phyloP scores from a whole-genome alignment of 768 basidiomycete species.

The Leucosporidium yakuticum region DNA sequence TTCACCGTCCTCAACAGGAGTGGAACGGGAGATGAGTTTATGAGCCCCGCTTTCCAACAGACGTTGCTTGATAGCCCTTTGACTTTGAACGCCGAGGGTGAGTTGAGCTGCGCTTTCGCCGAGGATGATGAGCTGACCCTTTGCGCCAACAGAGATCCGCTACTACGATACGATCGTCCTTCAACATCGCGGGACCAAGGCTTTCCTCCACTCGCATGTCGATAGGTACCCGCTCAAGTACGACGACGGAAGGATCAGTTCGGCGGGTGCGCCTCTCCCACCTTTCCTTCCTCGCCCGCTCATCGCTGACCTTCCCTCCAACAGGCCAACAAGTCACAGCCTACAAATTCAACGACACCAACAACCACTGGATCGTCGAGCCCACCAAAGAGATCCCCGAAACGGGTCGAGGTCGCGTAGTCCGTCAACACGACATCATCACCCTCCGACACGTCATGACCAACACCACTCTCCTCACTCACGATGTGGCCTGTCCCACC shows the following conservation, averaged over 20 bases:
- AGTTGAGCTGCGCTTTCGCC: conserved; percentile 27
- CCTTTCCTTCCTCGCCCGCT: neutral
- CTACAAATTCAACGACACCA: conserved; percentile 86
- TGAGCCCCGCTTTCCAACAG: conserved; percentile 98
- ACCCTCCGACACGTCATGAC: conserved; percentile 85
- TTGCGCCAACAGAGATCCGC: conserved; percentile 63
- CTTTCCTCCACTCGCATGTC: conserved; percentile 84
- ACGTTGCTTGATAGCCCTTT: conserved; percentile 87
- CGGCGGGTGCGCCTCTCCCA: neutral
- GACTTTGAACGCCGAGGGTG: conserved; percentile 84
- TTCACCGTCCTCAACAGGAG: conserved; percentile 80
- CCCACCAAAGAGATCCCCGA: conserved; percentile 94
- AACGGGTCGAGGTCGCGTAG: conserved; percentile 83
- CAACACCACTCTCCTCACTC: conserved; percentile 74
- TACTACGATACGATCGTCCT: conserved; percentile 85
- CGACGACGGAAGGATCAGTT: conserved; percentile 89
- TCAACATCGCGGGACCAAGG: conserved; percentile 87
- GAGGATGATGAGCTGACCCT: neutral
- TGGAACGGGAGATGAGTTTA: conserved; percentile 89
- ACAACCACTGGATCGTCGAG: conserved; percentile 92
- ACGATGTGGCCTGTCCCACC: conserved; percentile 93
- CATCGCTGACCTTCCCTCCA: neutral
- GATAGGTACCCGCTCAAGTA: conserved; percentile 89
- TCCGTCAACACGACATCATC: conserved; percentile 80
- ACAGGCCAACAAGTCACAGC: conserved; percentile 48